phyloP scores from a whole-genome alignment of 345 rosid species.

The Heritiera littoralis region DNA sequence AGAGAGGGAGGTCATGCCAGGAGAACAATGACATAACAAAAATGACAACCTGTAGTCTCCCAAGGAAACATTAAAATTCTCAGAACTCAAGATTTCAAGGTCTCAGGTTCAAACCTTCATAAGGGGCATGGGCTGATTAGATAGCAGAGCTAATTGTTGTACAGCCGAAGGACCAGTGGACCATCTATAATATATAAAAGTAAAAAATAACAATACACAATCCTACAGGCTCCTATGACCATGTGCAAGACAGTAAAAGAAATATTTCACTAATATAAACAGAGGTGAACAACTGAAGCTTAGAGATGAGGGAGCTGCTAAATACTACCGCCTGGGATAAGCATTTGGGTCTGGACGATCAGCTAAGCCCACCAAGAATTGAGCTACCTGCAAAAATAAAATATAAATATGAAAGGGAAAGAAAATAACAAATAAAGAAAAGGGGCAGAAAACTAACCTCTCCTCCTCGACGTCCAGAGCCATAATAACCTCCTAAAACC shows the following conservation, averaged over 20 bases:
- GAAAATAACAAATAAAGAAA: slow-evolving; percentile 14
- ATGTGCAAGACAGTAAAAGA: background rate
- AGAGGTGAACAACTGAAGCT: slow-evolving; percentile 4
- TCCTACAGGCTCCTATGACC: background rate
- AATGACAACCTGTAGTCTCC: slow-evolving; percentile 4
- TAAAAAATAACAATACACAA: background rate
- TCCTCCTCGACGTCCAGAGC: slow-evolving; percentile 97
- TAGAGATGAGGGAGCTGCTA: background rate
- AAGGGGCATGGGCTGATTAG: background rate
- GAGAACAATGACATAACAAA: background rate
- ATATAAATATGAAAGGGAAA: background rate
- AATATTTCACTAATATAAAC: slow-evolving; percentile 1
- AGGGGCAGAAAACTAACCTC: slow-evolving; percentile 46
- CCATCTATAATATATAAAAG: background rate
- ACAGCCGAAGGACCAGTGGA: background rate
- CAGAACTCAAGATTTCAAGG: background rate
- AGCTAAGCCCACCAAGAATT: slow-evolving; percentile 88
- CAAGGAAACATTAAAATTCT: background rate
- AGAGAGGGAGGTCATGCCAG: background rate
- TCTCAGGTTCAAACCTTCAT: background rate
- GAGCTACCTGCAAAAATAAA: slow-evolving; percentile 65
- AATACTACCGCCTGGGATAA: slow-evolving; percentile 69
- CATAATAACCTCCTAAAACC: slow-evolving; percentile 86
- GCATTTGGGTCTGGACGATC: slow-evolving; percentile 62
- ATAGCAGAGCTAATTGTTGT: background rate